These are phyloP conservation scores for Grosmannia clavigera DNA, from an alignment of 2,329 filamentous ascomycete species.

Conservation along the genomic window DNA sequence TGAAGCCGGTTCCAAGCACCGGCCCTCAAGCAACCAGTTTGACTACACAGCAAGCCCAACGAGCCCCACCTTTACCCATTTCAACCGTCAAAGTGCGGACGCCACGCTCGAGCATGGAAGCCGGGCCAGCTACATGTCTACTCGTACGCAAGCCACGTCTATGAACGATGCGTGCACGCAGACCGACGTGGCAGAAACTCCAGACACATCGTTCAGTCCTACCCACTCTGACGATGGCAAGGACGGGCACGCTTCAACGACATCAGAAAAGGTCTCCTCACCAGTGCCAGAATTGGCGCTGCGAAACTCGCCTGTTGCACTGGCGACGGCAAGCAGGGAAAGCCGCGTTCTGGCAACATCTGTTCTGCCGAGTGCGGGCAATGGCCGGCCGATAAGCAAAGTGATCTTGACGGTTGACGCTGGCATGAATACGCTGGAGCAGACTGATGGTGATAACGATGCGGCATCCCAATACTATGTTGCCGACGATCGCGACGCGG, in stretches of 20 bases:
- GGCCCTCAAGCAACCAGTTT: conserved; percentile 69
- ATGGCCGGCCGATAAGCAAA: not conserved
- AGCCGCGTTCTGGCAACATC: not conserved
- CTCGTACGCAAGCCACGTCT: conserved; percentile 54
- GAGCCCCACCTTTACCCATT: conserved; percentile 48
- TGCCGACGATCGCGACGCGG: conserved; percentile 21
- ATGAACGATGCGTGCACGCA: conserved; percentile 60
- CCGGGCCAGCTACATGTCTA: conserved; percentile 64
- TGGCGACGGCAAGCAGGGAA: not conserved
- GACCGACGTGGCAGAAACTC: conserved; percentile 40
- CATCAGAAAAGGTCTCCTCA: not conserved
- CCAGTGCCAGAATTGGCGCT: conserved; percentile 1
- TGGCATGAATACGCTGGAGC: not conserved
- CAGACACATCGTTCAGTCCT: conserved; percentile 42
- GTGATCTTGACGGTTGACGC: not conserved
- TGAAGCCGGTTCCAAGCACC: conserved; percentile 67
- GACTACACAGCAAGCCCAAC: conserved; percentile 61
- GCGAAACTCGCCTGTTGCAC: not conserved
- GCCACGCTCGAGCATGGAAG: conserved; percentile 43
- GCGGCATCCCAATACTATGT: conserved; percentile 8
- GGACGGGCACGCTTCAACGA: conserved; percentile 12
- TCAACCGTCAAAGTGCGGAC: conserved; percentile 56
- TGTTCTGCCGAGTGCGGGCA: not conserved
- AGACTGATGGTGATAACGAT: conserved; percentile 12
- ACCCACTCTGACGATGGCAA: conserved; percentile 37